Evolutionary conservation across 345 rosid genomes (phyloP), one percentile per base, ranked within the genome.

Genomic region (Syzygium jambos): DNA sequence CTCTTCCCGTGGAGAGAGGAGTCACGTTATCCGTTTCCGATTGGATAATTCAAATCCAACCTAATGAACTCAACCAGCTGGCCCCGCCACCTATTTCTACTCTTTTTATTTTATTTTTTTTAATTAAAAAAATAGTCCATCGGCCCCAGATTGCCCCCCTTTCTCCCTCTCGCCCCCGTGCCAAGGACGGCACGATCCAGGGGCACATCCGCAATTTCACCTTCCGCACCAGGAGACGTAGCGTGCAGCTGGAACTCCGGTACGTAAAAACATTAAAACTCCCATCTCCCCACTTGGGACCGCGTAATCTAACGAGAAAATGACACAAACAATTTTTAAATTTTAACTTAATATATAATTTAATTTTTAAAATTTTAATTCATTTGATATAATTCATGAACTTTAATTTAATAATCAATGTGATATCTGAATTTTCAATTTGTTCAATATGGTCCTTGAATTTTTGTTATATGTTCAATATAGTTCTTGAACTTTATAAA

Each of bases 381-480:
- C 4, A 5, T 41, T 41, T 1, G 4, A 4, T 41, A 5, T 41
- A 1, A 5, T 41, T 4, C 1, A 4, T 41, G 6, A 41, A 41
- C 43, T 41, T n/a, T n/a, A n/a, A n/a, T n/a, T n/a, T n/a, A n/a
- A n/a, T n/a, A n/a, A n/a, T n/a, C n/a, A n/a, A n/a, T n/a, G n/a
- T n/a, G n/a, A n/a, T n/a, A n/a, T n/a, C n/a, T n/a, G n/a, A n/a
- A n/a, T n/a, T n/a, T n/a, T n/a, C n/a, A n/a, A n/a, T n/a, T n/a
- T 34, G 38, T 34, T 34, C 38, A 34, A 34, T 34, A 3, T 34
- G 38, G 38, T 34, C 38, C 38, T 3, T 34, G 38, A 34, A 34
- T 34, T 34, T 38, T 38, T 38, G 41, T 2, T 38, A 38, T 38
- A 38, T 38, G 4, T 38, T 38, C 41, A 38, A 38, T 43, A 43